phyloP scores from a whole-genome alignment of 768 basidiomycete genomes.

The Kwoniella heveanensis region DNA sequence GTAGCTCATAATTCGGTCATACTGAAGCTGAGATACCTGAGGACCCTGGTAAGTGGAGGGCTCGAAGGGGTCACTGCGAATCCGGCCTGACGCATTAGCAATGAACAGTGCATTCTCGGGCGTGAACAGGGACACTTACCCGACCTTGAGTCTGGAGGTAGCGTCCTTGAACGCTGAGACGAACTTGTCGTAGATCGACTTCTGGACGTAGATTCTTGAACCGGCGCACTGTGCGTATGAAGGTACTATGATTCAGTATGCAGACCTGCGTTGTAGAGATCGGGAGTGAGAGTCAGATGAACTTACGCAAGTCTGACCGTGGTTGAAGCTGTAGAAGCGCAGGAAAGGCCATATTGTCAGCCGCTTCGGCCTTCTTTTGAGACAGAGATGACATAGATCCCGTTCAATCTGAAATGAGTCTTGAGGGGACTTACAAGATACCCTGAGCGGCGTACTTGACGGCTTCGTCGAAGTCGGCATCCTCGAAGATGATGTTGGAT shows the following conservation, averaged over 20 bases:
- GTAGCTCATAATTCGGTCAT: constrained; percentile 67
- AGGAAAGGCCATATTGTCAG: background rate
- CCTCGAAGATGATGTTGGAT: constrained; percentile 56
- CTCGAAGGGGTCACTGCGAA: constrained; percentile 68
- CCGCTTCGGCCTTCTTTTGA: no score
- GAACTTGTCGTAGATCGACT: constrained; percentile 51
- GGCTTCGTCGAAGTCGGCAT: constrained; percentile 50
- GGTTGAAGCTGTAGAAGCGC: constrained; percentile 32
- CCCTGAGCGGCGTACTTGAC: constrained; percentile 63
- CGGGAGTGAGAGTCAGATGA: background rate
- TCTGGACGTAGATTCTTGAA: constrained; percentile 51
- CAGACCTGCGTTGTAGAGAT: no score
- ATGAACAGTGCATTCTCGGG: no score
- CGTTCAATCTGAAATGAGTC: no score
- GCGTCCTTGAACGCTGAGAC: constrained; percentile 58
- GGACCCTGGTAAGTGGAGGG: constrained; percentile 76
- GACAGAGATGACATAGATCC: no score
- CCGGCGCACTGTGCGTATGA: constrained; percentile 48
- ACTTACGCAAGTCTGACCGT: constrained; percentile 45
- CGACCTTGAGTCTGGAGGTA: constrained; percentile 71
- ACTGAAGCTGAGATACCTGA: constrained; percentile 63
- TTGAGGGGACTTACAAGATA: constrained; percentile 62
- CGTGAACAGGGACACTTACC: constrained; percentile 55
- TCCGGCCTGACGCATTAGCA: background rate
- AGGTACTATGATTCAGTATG: background rate